These are phyloP conservation scores for Acorus gramineus DNA, from an alignment of 106 monocot genomes.

Conservation along the genomic window DNA sequence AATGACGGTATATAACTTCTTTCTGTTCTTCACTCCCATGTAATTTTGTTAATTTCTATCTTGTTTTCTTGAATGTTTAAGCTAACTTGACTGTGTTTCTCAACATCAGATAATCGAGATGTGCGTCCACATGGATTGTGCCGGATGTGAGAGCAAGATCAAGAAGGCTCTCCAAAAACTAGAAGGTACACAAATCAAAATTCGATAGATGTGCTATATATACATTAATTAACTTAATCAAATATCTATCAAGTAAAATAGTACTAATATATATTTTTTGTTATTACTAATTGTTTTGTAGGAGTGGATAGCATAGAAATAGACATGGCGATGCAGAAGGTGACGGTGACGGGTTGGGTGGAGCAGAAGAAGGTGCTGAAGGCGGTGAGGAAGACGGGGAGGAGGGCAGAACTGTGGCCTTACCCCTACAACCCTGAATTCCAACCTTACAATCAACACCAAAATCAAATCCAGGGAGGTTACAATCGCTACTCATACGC, in stretches of 20 bases:
- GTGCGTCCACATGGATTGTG: slow-evolving; percentile 71
- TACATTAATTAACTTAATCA: too few relatives aligned
- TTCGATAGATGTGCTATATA: too few relatives aligned
- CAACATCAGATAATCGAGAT: slow-evolving; percentile 38
- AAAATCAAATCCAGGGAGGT: background rate
- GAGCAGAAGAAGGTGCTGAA: slow-evolving; percentile 77
- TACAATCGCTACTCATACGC: background rate
- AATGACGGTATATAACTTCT: too few relatives aligned
- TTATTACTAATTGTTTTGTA: background rate
- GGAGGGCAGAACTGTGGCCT: slow-evolving; percentile 75
- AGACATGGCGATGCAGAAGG: slow-evolving; percentile 76
- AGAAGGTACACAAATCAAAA: slow-evolving; percentile 5
- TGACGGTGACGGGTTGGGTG: slow-evolving; percentile 62
- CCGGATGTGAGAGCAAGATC: slow-evolving; percentile 49
- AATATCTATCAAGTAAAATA: too few relatives aligned
- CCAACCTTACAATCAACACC: slow-evolving; percentile 10
- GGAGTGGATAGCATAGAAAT: slow-evolving; percentile 65
- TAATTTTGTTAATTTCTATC: too few relatives aligned
- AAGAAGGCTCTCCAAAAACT: slow-evolving; percentile 30
- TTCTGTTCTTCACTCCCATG: too few relatives aligned
- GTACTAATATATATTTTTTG: background rate
- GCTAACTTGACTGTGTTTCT: too few relatives aligned
- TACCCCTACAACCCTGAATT: slow-evolving; percentile 16
- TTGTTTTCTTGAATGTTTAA: too few relatives aligned
- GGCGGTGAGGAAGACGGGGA: slow-evolving; percentile 59